Evolutionary conservation across 1,284 basidiomycete genomes (phyloP).

Genomic region (Laetiporus sulphureus): DNA sequence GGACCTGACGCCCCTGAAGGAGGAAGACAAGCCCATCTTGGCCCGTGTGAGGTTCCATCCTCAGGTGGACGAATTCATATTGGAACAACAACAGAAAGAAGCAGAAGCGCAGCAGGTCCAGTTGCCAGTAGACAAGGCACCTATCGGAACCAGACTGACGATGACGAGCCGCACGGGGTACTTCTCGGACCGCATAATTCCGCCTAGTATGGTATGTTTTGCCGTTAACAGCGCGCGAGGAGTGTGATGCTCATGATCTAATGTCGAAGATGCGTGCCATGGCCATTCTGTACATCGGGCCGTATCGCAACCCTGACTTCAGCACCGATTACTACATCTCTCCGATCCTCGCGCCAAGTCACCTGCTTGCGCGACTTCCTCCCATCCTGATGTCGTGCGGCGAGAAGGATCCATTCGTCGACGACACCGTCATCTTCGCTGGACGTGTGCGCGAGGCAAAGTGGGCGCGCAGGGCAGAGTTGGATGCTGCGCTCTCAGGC

Average conservation of each 20-base stretch:
- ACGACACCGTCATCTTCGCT: slow-evolving; percentile 93
- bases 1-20: slow-evolving; percentile 34
- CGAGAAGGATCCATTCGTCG: slow-evolving; percentile 95
- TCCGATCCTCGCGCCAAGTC: slow-evolving; percentile 82
- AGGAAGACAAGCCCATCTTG: slow-evolving; percentile 56
- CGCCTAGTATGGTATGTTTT: slow-evolving; percentile 81
- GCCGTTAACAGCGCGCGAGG: not conserved
- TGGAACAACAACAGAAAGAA: slow-evolving; percentile 12
- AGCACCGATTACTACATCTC: slow-evolving; percentile 93
- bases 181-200: slow-evolving; percentile 88
- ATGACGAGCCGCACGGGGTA: slow-evolving; percentile 96
- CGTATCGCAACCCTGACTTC: slow-evolving; percentile 88
- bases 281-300: slow-evolving; percentile 96
- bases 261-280: slow-evolving; percentile 86
- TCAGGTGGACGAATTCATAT: slow-evolving; percentile 15
- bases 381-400: slow-evolving; percentile 90
- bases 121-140: slow-evolving; percentile 16
- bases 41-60: slow-evolving; percentile 48
- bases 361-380: slow-evolving; percentile 87
- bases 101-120: slow-evolving; percentile 10
- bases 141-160: slow-evolving; percentile 55
- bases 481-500: slow-evolving; percentile 48
- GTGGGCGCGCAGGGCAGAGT: slow-evolving; percentile 66
- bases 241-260: not conserved
- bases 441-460: slow-evolving; percentile 92